phyloP scores from a whole-genome alignment of 352 stramenopile species.

The Pythium volutum region DNA sequence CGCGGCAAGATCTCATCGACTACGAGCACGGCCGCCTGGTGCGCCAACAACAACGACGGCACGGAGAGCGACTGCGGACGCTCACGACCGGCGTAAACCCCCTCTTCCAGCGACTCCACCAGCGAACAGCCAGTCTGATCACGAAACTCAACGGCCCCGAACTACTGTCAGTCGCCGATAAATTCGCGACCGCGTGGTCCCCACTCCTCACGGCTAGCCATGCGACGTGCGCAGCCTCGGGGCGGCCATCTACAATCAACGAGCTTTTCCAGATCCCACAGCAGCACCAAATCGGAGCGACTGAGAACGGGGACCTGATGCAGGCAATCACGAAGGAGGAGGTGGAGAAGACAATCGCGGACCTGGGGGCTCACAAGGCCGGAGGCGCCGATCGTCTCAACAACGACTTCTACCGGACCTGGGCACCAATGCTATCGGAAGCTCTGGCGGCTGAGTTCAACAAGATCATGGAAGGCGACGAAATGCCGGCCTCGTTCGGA shows the following conservation, averaged over 20 bases:
- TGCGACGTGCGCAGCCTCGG: too few relatives aligned
- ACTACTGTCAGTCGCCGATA: too few relatives aligned
- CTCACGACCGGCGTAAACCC: too few relatives aligned
- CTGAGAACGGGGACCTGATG: neutral
- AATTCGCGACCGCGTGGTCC: too few relatives aligned
- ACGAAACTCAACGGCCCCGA: too few relatives aligned
- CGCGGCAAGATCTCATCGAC: too few relatives aligned
- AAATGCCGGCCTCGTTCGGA: neutral
- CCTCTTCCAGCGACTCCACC: too few relatives aligned
- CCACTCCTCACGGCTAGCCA: too few relatives aligned
- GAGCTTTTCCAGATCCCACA: neutral
- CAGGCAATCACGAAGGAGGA: neutral
- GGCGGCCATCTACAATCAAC: neutral
- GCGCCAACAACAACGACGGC: too few relatives aligned
- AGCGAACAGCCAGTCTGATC: too few relatives aligned
- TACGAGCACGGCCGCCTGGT: too few relatives aligned
- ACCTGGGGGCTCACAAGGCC: slow-evolving; percentile 7
- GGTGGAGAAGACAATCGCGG: neutral
- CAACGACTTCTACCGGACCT: slow-evolving; percentile 20
- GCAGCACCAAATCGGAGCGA: neutral
- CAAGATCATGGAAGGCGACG: neutral
- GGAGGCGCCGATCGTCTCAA: slow-evolving; percentile 4
- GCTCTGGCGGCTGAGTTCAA: slow-evolving; percentile 1
- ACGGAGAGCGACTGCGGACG: too few relatives aligned
- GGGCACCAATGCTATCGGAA: neutral